phyloP scores from a whole-genome alignment of 495 filamentous ascomycete genomes.

The Aspergillus incahuasiensis region DNA sequence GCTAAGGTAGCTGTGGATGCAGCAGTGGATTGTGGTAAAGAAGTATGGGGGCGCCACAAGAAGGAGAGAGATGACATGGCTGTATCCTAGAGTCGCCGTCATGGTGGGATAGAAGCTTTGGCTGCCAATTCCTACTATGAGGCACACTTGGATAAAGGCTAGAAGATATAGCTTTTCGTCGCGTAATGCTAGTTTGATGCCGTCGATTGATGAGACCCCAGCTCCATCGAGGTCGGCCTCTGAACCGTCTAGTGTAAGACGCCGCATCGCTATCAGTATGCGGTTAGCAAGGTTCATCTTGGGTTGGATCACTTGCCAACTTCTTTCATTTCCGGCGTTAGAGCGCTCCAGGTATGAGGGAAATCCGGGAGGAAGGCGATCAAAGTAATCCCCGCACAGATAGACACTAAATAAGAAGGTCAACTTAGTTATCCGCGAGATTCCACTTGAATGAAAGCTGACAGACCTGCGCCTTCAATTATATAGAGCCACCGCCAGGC shows the following conservation, averaged over 20 bases:
- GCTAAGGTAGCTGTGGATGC: conserved; percentile 29
- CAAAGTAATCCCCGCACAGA: conserved; percentile 25
- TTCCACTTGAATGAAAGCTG: not conserved
- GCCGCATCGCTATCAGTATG: conserved; percentile 25
- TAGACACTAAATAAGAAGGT: not conserved
- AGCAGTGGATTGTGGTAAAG: conserved; percentile 36
- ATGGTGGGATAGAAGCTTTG: conserved; percentile 45
- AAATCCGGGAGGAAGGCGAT: conserved; percentile 34
- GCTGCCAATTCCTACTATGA: conserved; percentile 34
- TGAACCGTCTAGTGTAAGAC: conserved; percentile 29
- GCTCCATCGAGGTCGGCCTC: conserved; percentile 37
- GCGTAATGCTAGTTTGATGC: conserved; percentile 36
- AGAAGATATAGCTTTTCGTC: conserved; percentile 40
- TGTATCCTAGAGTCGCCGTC: conserved; percentile 34
- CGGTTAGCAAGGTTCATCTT: not conserved
- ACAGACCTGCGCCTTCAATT: conserved; percentile 26
- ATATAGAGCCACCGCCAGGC: conserved; percentile 45
- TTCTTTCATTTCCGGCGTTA: conserved; percentile 32
- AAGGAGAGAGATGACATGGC: conserved; percentile 30
- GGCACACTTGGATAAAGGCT: conserved; percentile 34
- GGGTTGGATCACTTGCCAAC: conserved; percentile 15
- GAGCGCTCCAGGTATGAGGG: conserved; percentile 32
- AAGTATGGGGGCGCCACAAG: conserved; percentile 43
- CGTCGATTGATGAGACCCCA: conserved; percentile 28
- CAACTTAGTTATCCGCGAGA: not conserved